Evolutionary conservation across 139 green algal species (phyloP), one percentile per base, ranked within the genome.

Genomic region (Chlorella sorokiniana): DNA sequence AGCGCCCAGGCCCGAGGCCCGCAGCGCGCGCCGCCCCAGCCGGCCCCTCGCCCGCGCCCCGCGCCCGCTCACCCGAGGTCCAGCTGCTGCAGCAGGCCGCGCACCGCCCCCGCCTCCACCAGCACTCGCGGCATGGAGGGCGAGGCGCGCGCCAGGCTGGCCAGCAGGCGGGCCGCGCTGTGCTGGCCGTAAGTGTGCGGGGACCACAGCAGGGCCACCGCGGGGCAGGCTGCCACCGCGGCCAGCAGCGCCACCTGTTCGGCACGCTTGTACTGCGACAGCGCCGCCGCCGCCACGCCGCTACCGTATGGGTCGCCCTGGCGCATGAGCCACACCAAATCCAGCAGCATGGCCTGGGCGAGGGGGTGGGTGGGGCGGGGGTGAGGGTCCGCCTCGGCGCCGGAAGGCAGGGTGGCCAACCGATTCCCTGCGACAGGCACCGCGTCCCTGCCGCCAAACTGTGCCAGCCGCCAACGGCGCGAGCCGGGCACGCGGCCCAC

Each of bases 271-370:
- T 69, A 80, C 44, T 81, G 69, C 4, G 71, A 40, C 23, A 85
- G 81, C 8, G 81, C 81, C 25, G 69, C 74, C 16, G 35, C 64
- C n/a, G 81, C 81, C 74, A 85, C 81, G 33, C 80, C 69, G 31
- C 45, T 61, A 51, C 68, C 68, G 18, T 80, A 85, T 48, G 27
- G 35, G 35, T 85, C 52, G 2, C 80, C 80, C 29, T 85, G 64
- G 33, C 81, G 74, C 81, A 79, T 29, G 51, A 85, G n/a, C 81
- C 81, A 85, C 8, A 80, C 51, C 27, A 85, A 51, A 65, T 85
- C 81, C 1, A 79, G 72, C 51, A 79, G 37, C 18, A 48, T 61
- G 4, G 51, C 72, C 72, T 79, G 52, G 31, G 3, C 45, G n/a
- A 40, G n/a, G 16, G 4, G 1, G 44, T 27, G n/a, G 1, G 10